Conservation (phyloP, 495 filamentous ascomycete species). For the Umbilicaria muhlenbergii region DNA sequence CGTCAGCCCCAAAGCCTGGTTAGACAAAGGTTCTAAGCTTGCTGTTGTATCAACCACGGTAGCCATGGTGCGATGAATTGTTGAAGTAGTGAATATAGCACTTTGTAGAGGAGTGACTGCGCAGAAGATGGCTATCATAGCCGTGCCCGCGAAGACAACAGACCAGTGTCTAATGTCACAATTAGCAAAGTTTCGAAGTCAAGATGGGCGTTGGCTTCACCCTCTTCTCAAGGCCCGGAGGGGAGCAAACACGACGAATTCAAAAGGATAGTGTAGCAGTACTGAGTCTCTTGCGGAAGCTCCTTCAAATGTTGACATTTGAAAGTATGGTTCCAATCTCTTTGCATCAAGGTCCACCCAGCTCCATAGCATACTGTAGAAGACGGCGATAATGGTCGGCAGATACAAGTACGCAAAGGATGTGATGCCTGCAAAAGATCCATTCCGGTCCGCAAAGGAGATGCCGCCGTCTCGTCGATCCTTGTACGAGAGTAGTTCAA, state of each 20-base stretch:
- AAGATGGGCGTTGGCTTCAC: constrained; percentile 10
- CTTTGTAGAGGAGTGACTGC: constrained; percentile 26
- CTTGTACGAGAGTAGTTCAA: constrained; percentile 17
- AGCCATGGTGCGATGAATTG: constrained; percentile 1
- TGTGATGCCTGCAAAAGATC: constrained; percentile 11
- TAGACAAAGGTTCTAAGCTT: constrained; percentile 9
- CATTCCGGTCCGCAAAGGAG: constrained; percentile 14
- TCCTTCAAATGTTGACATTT: constrained; percentile 38
- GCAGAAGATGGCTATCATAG: constrained; percentile 28
- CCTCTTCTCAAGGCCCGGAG: constrained; percentile 20
- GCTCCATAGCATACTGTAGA: constrained; percentile 62
- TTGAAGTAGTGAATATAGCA: constrained; percentile 20
- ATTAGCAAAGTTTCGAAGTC: neutral
- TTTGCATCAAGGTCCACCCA: constrained; percentile 59
- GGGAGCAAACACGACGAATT: constrained; percentile 31
- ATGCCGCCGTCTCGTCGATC: constrained; percentile 19
- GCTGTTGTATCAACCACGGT: constrained; percentile 7
- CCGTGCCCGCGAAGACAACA: constrained; percentile 22
- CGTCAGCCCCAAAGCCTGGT: constrained; percentile 14
- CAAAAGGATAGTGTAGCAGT: constrained; percentile 31
- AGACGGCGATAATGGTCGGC: constrained; percentile 49
- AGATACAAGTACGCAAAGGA: constrained; percentile 35
- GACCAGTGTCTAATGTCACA: constrained; percentile 21
- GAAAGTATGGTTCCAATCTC: constrained; percentile 59
- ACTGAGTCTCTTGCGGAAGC: constrained; percentile 23